phyloP scores from a whole-genome alignment of 345 rosid species.

The Clarkia xantiana region DNA sequence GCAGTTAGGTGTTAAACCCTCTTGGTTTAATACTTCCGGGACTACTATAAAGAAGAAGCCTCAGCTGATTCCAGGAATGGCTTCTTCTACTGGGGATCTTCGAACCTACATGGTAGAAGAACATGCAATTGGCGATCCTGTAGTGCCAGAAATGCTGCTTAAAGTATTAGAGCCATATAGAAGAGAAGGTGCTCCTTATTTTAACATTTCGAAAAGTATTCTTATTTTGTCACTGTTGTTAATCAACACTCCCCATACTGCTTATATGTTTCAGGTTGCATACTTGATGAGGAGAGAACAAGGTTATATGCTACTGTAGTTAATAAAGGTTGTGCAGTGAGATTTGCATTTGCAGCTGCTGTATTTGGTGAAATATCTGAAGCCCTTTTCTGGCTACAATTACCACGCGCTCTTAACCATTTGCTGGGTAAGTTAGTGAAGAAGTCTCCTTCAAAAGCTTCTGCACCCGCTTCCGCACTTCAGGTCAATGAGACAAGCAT shows the following conservation, averaged over 20 bases:
- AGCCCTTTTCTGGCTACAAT: slow-evolving; percentile 92
- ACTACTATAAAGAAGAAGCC: slow-evolving; percentile 61
- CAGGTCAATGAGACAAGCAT: slow-evolving; percentile 35
- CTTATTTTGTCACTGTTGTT: slow-evolving; percentile 1
- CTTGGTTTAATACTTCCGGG: slow-evolving; percentile 87
- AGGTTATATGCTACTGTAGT: slow-evolving; percentile 72
- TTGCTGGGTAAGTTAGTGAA: slow-evolving; percentile 43
- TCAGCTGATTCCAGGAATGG: slow-evolving; percentile 56
- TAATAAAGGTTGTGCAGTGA: slow-evolving; percentile 62
- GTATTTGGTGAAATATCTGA: slow-evolving; percentile 81
- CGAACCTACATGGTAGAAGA: slow-evolving; percentile 76
- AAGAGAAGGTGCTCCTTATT: slow-evolving; percentile 44
- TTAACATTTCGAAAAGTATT: neutral
- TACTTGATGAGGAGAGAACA: slow-evolving; percentile 80
- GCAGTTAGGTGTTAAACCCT: slow-evolving; percentile 89
- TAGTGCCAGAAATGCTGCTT: slow-evolving; percentile 91
- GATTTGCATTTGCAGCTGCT: slow-evolving; percentile 97
- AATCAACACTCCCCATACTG: neutral
- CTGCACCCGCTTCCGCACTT: slow-evolving; percentile 17
- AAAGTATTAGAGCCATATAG: slow-evolving; percentile 89
- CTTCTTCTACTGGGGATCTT: slow-evolving; percentile 59
- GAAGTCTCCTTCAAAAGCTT: slow-evolving; percentile 35
- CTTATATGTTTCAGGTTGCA: slow-evolving; percentile 38
- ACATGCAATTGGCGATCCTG: slow-evolving; percentile 75
- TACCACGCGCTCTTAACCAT: slow-evolving; percentile 78